Percentiles rank a stretch among this genome's conserved stretches.
Evolutionary conservation across 805 yeast species (phyloP).

Genomic region (Candida patagonica): DNA sequence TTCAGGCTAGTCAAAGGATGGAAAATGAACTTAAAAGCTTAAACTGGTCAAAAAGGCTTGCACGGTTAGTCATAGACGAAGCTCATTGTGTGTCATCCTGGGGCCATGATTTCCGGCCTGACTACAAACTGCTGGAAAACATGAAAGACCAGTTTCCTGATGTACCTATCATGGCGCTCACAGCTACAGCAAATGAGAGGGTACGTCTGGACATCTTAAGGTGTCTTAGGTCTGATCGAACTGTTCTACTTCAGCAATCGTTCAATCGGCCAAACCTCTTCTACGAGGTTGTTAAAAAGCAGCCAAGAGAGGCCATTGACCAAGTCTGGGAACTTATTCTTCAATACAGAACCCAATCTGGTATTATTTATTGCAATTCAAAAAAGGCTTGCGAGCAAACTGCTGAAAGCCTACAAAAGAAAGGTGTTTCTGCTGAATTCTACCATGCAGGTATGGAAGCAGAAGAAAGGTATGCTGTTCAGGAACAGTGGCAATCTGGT

Average conservation of each 20-base stretch:
- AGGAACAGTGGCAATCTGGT: slow-evolving; percentile 72
- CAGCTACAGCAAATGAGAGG: slow-evolving; percentile 92
- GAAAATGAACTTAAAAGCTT: slow-evolving; percentile 52
- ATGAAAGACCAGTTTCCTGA: slow-evolving; percentile 68
- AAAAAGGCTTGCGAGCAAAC: slow-evolving; percentile 82
- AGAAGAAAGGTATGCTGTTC: slow-evolving; percentile 63
- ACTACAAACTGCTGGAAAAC: slow-evolving; percentile 69
- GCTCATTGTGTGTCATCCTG: slow-evolving; percentile 98
- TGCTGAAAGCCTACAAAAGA: slow-evolving; percentile 45
- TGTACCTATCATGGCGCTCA: slow-evolving; percentile 88
- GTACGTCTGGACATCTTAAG: slow-evolving; percentile 80
- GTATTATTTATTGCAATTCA: slow-evolving; percentile 90
- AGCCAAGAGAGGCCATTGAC: slow-evolving; percentile 21
- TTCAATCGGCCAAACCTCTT: slow-evolving; percentile 81
- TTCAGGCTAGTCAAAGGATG: slow-evolving; percentile 62
- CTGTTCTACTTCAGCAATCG: slow-evolving; percentile 69
- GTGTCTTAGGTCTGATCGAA: slow-evolving; percentile 51
- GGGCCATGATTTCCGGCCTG: slow-evolving; percentile 99
- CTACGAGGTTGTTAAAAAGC: slow-evolving; percentile 69
- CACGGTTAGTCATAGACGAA: slow-evolving; percentile 89
- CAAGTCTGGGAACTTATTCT: slow-evolving; percentile 44
- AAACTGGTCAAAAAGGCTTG: slow-evolving; percentile 47
- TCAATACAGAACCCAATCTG: slow-evolving; percentile 49
- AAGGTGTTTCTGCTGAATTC: slow-evolving; percentile 57
- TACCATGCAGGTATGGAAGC: slow-evolving; percentile 95